phyloP scores from a whole-genome alignment of 768 basidiomycete genomes.

The Plicaturopsis crispa region DNA sequence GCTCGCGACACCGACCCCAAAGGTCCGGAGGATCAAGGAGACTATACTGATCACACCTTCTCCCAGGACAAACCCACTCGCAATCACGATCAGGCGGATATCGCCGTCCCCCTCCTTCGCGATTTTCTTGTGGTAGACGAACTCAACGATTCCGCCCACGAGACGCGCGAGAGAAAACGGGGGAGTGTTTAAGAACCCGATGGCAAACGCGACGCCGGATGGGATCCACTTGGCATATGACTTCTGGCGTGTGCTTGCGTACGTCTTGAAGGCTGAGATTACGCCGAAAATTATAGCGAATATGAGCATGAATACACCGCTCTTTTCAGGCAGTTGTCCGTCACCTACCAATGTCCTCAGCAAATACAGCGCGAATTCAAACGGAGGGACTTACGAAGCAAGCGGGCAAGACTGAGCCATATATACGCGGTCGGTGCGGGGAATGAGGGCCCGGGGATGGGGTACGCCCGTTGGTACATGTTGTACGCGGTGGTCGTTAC shows the following conservation, averaged over 20 bases:
- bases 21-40: constrained; percentile 64
- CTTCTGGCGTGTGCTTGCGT: constrained; percentile 38
- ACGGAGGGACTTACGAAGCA: constrained; percentile 50
- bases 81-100: constrained; percentile 77
- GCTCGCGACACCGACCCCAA: constrained; percentile 67
- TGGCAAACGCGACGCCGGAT: constrained; percentile 90
- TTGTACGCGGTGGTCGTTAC: constrained; percentile 85
- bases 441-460: constrained; percentile 90
- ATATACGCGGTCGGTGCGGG: constrained; percentile 94
- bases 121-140: constrained; percentile 49
- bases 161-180: constrained; percentile 90
- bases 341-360: constrained; percentile 42
- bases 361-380: background rate
- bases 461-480: constrained; percentile 82
- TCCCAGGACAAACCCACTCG: constrained; percentile 93
- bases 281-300: constrained; percentile 69
- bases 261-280: constrained; percentile 60
- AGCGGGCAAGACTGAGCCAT: constrained; percentile 74
- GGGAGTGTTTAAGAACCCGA: constrained; percentile 94
- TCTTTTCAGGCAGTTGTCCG: constrained; percentile 74
- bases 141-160: constrained; percentile 80
- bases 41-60: constrained; percentile 88
- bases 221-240: constrained; percentile 75
- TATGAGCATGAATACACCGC: constrained; percentile 66
- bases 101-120: constrained; percentile 44